Conservation (phyloP, 495 filamentous ascomycete genomes). For the Aspergillus hancockii region DNA sequence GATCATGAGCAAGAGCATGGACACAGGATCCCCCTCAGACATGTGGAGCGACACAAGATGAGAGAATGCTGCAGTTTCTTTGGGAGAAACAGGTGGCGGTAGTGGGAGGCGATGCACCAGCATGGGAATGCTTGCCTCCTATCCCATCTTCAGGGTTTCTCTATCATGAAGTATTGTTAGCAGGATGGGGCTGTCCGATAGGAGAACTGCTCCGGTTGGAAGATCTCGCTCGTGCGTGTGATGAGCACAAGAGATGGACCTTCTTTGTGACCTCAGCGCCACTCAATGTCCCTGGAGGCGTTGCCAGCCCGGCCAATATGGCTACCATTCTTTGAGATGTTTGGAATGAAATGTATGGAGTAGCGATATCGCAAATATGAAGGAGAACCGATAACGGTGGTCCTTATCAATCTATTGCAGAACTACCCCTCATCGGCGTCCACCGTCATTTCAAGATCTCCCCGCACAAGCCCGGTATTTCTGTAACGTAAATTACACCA, state of each 20-base stretch:
- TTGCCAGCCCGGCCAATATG: neutral
- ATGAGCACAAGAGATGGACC: neutral
- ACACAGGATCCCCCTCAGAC: neutral
- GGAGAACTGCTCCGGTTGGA: neutral
- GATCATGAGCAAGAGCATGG: neutral
- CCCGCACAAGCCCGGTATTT: neutral
- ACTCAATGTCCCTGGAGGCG: neutral
- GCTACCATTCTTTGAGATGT: neutral
- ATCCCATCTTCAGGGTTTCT: neutral
- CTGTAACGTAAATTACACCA: neutral
- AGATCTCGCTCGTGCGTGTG: neutral
- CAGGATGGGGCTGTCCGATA: neutral
- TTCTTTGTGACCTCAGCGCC: neutral
- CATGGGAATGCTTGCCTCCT: neutral
- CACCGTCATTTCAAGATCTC: neutral
- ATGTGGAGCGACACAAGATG: neutral
- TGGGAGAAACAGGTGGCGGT: neutral
- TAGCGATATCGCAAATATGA: neutral
- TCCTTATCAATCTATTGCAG: constrained; percentile 4
- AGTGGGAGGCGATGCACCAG: neutral
- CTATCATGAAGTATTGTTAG: neutral
- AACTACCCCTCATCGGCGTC: neutral
- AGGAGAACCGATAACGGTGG: neutral
- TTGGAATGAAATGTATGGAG: neutral
- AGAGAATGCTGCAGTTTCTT: neutral